Percentiles rank a stretch among this genome's conserved stretches.
Conservation (phyloP, 1,139 yeast species). For the Hyphopichia khmerensis region DNA sequence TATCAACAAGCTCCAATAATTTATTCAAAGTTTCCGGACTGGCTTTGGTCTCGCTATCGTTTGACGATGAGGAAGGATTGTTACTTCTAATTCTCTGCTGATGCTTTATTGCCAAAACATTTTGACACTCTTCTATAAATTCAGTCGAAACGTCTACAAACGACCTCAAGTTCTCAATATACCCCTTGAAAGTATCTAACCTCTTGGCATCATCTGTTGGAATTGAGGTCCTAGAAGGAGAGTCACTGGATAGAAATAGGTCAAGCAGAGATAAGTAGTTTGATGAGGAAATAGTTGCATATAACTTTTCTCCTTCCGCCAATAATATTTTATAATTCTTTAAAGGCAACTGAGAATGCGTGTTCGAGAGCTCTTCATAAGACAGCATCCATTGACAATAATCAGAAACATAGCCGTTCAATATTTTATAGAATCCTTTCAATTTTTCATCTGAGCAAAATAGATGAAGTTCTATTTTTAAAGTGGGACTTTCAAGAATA, state of each 20-base stretch:
- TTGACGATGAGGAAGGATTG: constrained; percentile 5
- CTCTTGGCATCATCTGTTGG: constrained; percentile 14
- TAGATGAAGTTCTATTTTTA: constrained; percentile 43
- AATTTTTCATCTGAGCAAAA: constrained; percentile 55
- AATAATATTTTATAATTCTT: constrained; percentile 45
- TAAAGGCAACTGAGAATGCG: constrained; percentile 47
- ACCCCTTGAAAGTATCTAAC: constrained; percentile 17
- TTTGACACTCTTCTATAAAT: constrained; percentile 60
- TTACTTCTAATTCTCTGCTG: constrained; percentile 47
- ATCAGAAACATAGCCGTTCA: constrained; percentile 41
- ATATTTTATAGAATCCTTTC: constrained; percentile 27
- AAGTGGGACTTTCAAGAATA: constrained; percentile 14
- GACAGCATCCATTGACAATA: constrained; percentile 53
- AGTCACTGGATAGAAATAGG: not conserved
- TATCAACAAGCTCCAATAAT: constrained; percentile 37
- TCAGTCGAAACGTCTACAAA: constrained; percentile 47
- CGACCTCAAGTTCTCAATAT: constrained; percentile 35
- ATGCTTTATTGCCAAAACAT: constrained; percentile 48
- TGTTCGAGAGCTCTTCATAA: constrained; percentile 40
- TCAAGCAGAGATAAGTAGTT: constrained; percentile 8
- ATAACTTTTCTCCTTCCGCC: constrained; percentile 57
- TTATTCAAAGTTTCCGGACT: constrained; percentile 19
- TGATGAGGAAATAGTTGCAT: constrained; percentile 30
- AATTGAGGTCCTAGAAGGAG: constrained; percentile 4
- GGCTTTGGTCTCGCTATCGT: not conserved